Conservation (phyloP, 306 rosid genomes). For the Malus orientalis region DNA sequence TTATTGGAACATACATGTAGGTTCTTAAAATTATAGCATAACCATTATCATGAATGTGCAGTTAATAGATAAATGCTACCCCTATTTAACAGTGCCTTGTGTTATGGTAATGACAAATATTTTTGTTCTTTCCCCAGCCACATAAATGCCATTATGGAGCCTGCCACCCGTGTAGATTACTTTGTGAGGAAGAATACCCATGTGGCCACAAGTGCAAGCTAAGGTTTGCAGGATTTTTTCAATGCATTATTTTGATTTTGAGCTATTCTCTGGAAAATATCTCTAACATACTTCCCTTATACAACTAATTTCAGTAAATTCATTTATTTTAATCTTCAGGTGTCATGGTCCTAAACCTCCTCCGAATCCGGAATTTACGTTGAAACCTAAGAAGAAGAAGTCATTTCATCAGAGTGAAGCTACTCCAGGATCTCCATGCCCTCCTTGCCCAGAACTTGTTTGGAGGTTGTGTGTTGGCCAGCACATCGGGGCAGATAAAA, state of each 20-base stretch:
- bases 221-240: conserved; percentile 47
- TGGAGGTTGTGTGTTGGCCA: conserved; percentile 89
- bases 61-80: background rate
- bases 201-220: conserved; percentile 84
- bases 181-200: conserved; percentile 70
- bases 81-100: background rate
- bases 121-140: conserved; percentile 44
- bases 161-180: conserved; percentile 70
- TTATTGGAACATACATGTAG: background rate
- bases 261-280: background rate
- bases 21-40: background rate
- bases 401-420: conserved; percentile 36
- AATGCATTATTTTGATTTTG: conserved; percentile 4
- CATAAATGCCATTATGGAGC: conserved; percentile 98
- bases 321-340: conserved; percentile 27
- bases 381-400: conserved; percentile 91
- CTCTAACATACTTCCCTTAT: background rate
- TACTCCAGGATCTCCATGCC: conserved; percentile 72
- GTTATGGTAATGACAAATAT: conserved; percentile 14
- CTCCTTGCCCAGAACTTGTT: conserved; percentile 74
- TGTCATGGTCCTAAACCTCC: conserved; percentile 89
- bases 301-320: background rate
- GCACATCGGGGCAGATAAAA: conserved; percentile 76
- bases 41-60: background rate
- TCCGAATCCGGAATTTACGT: conserved; percentile 76